Evolutionary conservation across 1,284 basidiomycete species (phyloP).

Genomic region (Melampsora larici-populina): DNA sequence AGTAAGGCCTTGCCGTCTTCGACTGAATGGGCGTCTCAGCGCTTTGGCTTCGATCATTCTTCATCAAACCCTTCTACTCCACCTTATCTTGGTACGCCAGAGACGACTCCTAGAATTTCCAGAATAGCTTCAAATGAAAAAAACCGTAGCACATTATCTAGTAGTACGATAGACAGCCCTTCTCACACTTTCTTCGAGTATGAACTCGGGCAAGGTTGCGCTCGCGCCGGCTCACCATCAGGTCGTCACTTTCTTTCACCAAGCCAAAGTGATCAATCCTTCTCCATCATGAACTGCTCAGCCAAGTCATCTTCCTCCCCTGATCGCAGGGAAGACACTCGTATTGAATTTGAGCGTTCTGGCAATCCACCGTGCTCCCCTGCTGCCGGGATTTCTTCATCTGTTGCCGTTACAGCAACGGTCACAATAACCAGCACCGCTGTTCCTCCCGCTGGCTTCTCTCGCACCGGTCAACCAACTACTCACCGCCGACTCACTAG

Average conservation of each 20-base stretch:
- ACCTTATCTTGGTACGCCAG: not conserved
- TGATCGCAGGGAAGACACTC: not conserved
- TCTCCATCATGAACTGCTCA: not conserved
- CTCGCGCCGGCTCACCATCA: not conserved
- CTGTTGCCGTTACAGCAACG: not conserved
- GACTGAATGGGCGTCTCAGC: not conserved
- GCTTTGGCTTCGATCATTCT: slow-evolving; percentile 4
- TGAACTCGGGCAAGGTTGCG: not conserved
- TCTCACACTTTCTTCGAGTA: not conserved
- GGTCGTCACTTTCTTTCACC: not conserved
- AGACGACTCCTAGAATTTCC: not conserved
- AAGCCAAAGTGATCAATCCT: not conserved
- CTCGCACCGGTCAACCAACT: not conserved
- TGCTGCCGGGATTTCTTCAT: slow-evolving; percentile 5
- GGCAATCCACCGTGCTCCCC: not conserved
- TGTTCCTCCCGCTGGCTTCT: not conserved
- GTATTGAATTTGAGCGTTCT: not conserved
- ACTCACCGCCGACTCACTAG: not conserved
- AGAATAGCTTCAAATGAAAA: slow-evolving; percentile 4
- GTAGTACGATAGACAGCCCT: not conserved
- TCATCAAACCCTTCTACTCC: not conserved
- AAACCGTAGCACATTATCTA: not conserved
- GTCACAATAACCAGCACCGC: not conserved
- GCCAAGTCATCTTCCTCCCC: not conserved
- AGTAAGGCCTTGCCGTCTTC: not conserved